Evolutionary conservation across 2,329 filamentous ascomycete species (phyloP).

Genomic region (Knoxdaviesia capensis): DNA sequence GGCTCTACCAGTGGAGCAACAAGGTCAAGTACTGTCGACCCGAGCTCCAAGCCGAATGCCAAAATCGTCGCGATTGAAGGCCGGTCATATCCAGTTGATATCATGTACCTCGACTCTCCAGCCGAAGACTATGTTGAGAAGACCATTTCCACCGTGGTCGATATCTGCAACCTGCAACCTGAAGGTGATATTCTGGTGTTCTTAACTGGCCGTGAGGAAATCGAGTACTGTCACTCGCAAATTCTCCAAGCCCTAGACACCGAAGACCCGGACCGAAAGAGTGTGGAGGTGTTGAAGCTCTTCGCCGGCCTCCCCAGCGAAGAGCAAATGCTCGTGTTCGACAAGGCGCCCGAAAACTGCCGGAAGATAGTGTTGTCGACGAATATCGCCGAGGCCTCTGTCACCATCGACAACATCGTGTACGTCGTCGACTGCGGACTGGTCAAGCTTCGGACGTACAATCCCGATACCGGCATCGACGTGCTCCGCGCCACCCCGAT

Average conservation of each 20-base stretch:
- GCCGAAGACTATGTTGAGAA: conserved; percentile 74
- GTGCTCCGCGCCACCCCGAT: conserved; percentile 63
- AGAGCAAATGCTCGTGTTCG: conserved; percentile 89
- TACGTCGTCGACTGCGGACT: conserved; percentile 84
- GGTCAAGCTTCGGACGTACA: conserved; percentile 74
- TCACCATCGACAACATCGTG: conserved; percentile 82
- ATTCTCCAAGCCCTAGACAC: conserved; percentile 3
- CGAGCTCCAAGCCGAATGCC: background rate
- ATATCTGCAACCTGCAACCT: conserved; percentile 65
- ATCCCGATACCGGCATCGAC: conserved; percentile 71
- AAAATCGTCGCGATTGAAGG: conserved; percentile 47
- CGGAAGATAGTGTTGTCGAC: conserved; percentile 86
- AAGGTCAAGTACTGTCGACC: too few species aligned
- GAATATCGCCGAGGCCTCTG: conserved; percentile 90
- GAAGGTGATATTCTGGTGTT: conserved; percentile 84
- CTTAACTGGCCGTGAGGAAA: conserved; percentile 81
- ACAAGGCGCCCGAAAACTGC: conserved; percentile 59
- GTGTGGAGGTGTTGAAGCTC: conserved; percentile 54
- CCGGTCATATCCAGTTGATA: conserved; percentile 72
- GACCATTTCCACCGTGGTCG: conserved; percentile 64
- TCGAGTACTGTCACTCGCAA: conserved; percentile 31
- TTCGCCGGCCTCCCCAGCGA: conserved; percentile 81
- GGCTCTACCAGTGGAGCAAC: too few species aligned
- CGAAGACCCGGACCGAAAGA: conserved; percentile 14
- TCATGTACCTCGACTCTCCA: conserved; percentile 59